phyloP scores from a whole-genome alignment of 805 yeast species.

The Saccharomycopsis olivae region DNA sequence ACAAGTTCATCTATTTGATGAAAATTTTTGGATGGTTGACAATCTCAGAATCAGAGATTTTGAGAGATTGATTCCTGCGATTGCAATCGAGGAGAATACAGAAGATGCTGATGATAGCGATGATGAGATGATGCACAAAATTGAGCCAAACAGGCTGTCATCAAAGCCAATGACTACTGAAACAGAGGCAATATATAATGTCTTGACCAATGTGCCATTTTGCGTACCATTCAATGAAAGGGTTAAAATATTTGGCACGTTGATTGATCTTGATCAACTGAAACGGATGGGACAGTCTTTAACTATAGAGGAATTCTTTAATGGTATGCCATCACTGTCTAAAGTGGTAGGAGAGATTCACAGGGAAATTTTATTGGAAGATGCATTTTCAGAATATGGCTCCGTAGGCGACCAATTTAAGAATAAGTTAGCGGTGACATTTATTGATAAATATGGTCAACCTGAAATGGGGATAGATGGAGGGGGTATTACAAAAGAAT shows the following conservation, averaged over 20 bases:
- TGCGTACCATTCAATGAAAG: slow-evolving; percentile 68
- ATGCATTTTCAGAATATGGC: slow-evolving; percentile 55
- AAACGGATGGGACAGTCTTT: slow-evolving; percentile 19
- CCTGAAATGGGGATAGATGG: slow-evolving; percentile 92
- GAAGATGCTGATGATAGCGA: slow-evolving; percentile 21
- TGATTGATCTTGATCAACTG: slow-evolving; percentile 45
- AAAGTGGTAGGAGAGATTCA: slow-evolving; percentile 40
- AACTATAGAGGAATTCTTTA: slow-evolving; percentile 9
- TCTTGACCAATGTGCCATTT: slow-evolving; percentile 62
- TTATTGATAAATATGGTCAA: slow-evolving; percentile 59
- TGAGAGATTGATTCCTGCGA: slow-evolving; percentile 27
- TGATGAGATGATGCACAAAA: slow-evolving; percentile 19
- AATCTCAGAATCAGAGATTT: slow-evolving; percentile 25
- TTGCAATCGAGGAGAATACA: slow-evolving; percentile 34
- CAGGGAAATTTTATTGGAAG: slow-evolving; percentile 62
- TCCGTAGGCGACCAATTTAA: slow-evolving; percentile 48
- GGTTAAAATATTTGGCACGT: slow-evolving; percentile 57
- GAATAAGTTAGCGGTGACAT: slow-evolving; percentile 48
- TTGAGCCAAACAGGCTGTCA: not conserved
- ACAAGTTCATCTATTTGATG: slow-evolving; percentile 42
- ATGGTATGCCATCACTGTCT: slow-evolving; percentile 19
- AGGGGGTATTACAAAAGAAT: slow-evolving; percentile 91
- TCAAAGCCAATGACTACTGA: slow-evolving; percentile 13
- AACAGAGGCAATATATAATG: slow-evolving; percentile 29
- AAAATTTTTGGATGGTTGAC: slow-evolving; percentile 44